Evolutionary conservation across 2,329 filamentous ascomycete species (phyloP).

Genomic region (Botryosphaeria dothidea): DNA sequence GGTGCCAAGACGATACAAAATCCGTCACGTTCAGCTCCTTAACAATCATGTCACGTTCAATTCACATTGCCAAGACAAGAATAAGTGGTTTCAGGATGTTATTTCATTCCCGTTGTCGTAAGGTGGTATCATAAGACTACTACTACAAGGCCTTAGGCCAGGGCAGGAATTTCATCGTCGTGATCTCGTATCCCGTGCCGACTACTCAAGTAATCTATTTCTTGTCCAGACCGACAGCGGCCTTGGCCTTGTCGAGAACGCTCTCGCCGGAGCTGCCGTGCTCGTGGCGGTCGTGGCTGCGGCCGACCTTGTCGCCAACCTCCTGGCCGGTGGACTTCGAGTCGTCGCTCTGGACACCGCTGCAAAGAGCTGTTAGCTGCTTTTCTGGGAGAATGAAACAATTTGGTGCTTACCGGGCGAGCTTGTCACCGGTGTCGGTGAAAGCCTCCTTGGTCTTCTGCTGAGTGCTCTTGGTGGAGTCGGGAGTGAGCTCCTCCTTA

Average conservation of each 20-base stretch:
- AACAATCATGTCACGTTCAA: neutral
- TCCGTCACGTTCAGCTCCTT: too few species aligned
- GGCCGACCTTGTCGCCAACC: slow-evolving; percentile 40
- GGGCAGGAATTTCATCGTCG: neutral
- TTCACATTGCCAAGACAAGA: neutral
- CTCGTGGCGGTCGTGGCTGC: slow-evolving; percentile 40
- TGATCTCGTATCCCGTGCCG: neutral
- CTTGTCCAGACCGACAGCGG: slow-evolving; percentile 48
- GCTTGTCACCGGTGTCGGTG: slow-evolving; percentile 58
- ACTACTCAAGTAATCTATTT: slow-evolving; percentile 26
- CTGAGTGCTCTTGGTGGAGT: slow-evolving; percentile 62
- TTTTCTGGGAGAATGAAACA: neutral
- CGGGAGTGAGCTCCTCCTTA: slow-evolving; percentile 58
- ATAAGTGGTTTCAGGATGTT: neutral
- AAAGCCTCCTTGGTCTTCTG: slow-evolving; percentile 59
- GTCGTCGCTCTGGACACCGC: slow-evolving; percentile 52
- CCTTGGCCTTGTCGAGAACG: slow-evolving; percentile 51
- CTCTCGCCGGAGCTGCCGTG: slow-evolving; percentile 39
- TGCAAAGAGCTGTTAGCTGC: slow-evolving; percentile 30
- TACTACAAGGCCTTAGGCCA: neutral
- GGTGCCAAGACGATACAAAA: too few species aligned
- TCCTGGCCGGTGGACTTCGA: slow-evolving; percentile 58
- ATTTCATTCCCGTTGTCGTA: neutral
- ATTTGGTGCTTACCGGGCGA: slow-evolving; percentile 46
- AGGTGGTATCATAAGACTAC: slow-evolving; percentile 21